Evolutionary conservation across 768 basidiomycete species (phyloP).

Genomic region (Fibroporia radiculosa): DNA sequence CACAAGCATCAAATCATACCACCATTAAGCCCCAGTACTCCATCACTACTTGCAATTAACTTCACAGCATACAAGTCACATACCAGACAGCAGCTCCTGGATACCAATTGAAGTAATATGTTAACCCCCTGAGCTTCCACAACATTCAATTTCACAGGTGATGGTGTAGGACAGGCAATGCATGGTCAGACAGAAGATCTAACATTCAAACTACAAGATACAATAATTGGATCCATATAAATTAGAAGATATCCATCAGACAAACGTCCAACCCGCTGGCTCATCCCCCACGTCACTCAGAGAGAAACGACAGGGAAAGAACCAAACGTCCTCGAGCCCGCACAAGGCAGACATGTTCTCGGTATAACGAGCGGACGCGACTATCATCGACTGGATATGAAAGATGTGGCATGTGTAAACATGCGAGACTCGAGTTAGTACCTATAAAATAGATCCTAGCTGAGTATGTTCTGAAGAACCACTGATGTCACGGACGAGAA

Average conservation of each 20-base stretch:
- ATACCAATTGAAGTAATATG: no score
- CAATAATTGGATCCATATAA: no score
- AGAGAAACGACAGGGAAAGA: constrained; percentile 4
- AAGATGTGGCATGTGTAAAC: constrained; percentile 36
- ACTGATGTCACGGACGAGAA: background rate
- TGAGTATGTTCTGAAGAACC: constrained; percentile 36
- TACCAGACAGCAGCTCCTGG: no score
- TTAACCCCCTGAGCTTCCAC: no score
- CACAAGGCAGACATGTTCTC: constrained; percentile 28
- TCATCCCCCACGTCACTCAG: constrained; percentile 17
- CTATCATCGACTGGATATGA: constrained; percentile 34
- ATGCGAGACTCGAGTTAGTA: constrained; percentile 39
- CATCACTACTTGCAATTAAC: no score
- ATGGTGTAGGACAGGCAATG: no score
- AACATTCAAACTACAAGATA: no score
- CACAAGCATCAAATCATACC: no score
- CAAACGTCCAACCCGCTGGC: constrained; percentile 32
- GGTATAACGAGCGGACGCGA: constrained; percentile 29
- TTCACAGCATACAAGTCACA: no score
- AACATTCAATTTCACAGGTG: no score
- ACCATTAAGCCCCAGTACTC: no score
- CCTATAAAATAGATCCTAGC: constrained; percentile 24
- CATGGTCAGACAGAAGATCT: no score
- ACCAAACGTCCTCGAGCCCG: constrained; percentile 33
- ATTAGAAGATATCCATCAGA: constrained; percentile 32